Evolutionary conservation across 345 rosid genomes (phyloP).

Genomic region (Diplotaxis tenuifolia): DNA sequence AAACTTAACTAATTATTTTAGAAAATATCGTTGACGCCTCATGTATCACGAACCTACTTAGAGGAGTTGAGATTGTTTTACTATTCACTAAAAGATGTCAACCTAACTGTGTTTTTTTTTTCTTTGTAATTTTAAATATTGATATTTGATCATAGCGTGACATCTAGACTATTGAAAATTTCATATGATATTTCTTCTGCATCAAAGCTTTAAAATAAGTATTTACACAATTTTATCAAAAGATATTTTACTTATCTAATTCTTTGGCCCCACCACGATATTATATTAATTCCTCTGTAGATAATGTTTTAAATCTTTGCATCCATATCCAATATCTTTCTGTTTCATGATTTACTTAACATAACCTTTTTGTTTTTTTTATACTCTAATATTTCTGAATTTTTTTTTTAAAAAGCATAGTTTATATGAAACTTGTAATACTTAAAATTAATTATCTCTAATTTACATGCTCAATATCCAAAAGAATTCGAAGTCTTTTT

Average conservation of each 20-base stretch:
- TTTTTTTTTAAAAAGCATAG: not conserved
- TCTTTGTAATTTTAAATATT: not conserved
- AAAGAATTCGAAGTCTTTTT: not conserved
- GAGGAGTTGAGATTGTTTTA: not conserved
- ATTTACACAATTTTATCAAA: not conserved
- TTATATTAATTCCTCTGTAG: not conserved
- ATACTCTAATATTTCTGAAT: not conserved
- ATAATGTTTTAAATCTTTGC: conserved; percentile 9
- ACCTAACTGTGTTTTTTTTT: not conserved
- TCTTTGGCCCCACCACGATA: not conserved
- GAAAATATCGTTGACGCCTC: too few relatives aligned
- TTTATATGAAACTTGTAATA: not conserved
- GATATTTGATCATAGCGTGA: too few relatives aligned
- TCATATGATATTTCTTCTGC: too few relatives aligned
- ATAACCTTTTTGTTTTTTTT: not conserved
- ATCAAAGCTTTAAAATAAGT: not conserved
- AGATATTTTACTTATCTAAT: not conserved
- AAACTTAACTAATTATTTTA: too few relatives aligned
- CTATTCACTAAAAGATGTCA: not conserved
- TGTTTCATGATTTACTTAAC: not conserved
- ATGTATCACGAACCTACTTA: not conserved
- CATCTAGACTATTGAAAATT: too few relatives aligned
- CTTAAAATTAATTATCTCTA: not conserved
- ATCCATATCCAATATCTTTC: conserved; percentile 7
- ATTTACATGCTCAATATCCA: not conserved